Base-by-base conservation (phyloP, 2,329 filamentous ascomycete species). In the Arthrobotrys iridis region DNA sequence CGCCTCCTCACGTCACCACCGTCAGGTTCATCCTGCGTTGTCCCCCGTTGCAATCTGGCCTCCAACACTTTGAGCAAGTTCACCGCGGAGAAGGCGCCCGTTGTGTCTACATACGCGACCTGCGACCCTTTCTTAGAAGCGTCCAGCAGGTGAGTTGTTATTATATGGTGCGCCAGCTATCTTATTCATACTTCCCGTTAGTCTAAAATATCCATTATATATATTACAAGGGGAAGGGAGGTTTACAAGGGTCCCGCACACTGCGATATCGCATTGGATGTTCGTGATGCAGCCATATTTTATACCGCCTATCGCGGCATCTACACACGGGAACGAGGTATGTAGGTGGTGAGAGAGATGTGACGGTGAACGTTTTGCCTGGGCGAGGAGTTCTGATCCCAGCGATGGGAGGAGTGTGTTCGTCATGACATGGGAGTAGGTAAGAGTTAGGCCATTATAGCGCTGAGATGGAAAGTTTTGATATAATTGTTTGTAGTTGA, bases 21-120 rank as follows among this genome's bases (percentile, higher is more conserved):
- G 20, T 18, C 30, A 11, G 33, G 10, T 4, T 46, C 10, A 18
- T 30, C 41, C 26, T 57, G 67, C 30, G 68, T 66, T 66, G 59
- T 20, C 50, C 5, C 41, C 22, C 45, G 72, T 74, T 74, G 71
- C 30, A 75, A 33, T 59, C 59, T 65, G 11, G 13, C 33, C 41
- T 66, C 43, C 64, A 71, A 65, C 65, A 71, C 72, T 30, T 64
- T 59, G 13, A 71, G 65, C 11, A 76, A 28, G 22, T 46, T 76
- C 0, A 71, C 18, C 0, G 66, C 22, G 1, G 72, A 76, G 41
- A 76, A 76, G 43, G 59, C 11, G 26, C 72, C 72, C n/a, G 65
- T 66, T 6, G 72, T 71, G 50, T 76, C 72, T n/a, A 76, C 41
- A 35, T 71, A 76, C 1, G 59, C 65, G 6, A 65, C 58, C 13